Base-by-base conservation (phyloP, 768 basidiomycete species). In the Boletellus ananas region DNA sequence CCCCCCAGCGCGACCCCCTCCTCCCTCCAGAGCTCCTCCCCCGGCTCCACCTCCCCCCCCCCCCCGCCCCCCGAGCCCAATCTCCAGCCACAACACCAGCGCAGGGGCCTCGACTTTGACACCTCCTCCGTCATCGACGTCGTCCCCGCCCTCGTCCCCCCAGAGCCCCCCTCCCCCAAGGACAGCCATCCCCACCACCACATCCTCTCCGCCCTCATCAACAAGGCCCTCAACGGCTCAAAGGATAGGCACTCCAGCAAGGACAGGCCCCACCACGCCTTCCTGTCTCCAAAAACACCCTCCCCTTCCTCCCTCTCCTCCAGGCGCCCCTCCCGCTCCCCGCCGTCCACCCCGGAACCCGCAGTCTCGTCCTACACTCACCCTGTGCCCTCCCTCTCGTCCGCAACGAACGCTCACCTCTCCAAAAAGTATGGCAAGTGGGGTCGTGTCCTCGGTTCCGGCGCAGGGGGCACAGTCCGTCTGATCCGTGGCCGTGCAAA, bases 371-470 rank as follows among this genome's bases (percentile, higher is more conserved):
- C 54, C 56, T 43, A 51, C 51, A 52, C 66, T 13, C 68, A 73
- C 21, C 70, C 74, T 49, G 71, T 82, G 34, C 66, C 75, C 21
- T 88, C 89, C 3, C 80, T 93, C 20, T 83, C 87, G 13, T 83
- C 85, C 43, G 90, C 87, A 6, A 91, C 90, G 3, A 85, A 94
- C 46, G 90, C 90, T 13, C 94, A 96, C 67, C 75, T 99, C 50
- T 74, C 87, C n/a, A 98, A 98, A 74, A 98, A 97, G 76, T 99
- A 99, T 60, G 96, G 96, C 57, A 99, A 99, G 67, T 96, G 96
- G 90, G 96, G 95, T 34, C 83, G 90, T 45, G 83, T 96, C 16
- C 81, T 99, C 9, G 96, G 96, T 23, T 90, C 87, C 25, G 96
- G 96, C 25, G 96, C 95, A 6, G 96, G 96, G n/a, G 96, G 96